phyloP scores from a whole-genome alignment of 305 asterid genomes.

The Petunia hybrid region DNA sequence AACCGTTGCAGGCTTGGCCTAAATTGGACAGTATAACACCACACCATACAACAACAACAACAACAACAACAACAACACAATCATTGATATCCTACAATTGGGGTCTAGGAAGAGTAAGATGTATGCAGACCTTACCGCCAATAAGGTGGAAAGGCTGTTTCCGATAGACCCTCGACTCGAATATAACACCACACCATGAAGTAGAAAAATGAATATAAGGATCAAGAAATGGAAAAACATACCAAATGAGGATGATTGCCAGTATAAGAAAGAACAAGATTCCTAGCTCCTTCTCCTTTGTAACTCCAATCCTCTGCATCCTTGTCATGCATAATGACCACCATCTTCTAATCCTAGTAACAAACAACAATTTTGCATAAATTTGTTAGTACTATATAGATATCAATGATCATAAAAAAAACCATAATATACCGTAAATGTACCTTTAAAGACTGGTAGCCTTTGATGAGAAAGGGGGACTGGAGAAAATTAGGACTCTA shows the following conservation, averaged over 20 bases:
- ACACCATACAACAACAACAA: too few relatives aligned
- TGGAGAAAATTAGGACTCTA: too few relatives aligned
- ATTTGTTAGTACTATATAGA: background rate
- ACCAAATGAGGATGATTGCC: conserved; percentile 76
- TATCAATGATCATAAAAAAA: background rate
- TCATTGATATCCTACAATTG: too few relatives aligned
- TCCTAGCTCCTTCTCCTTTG: conserved; percentile 94
- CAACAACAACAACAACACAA: too few relatives aligned
- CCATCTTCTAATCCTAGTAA: conserved; percentile 48
- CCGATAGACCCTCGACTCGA: too few relatives aligned
- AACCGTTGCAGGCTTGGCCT: too few relatives aligned
- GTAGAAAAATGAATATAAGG: background rate
- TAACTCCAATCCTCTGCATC: conserved; percentile 84
- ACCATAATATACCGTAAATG: background rate
- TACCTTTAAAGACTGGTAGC: too few relatives aligned
- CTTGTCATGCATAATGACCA: conserved; percentile 61
- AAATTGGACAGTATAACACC: too few relatives aligned
- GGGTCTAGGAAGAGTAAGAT: too few relatives aligned
- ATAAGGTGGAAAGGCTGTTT: too few relatives aligned
- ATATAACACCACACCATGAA: background rate
- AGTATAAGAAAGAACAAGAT: conserved; percentile 75
- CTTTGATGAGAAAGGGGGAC: too few relatives aligned
- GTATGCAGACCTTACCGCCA: too few relatives aligned
- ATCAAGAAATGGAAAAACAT: conserved; percentile 24
- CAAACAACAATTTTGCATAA: background rate